Base-by-base conservation (phyloP, 345 rosid species). In the Salix caprea region DNA sequence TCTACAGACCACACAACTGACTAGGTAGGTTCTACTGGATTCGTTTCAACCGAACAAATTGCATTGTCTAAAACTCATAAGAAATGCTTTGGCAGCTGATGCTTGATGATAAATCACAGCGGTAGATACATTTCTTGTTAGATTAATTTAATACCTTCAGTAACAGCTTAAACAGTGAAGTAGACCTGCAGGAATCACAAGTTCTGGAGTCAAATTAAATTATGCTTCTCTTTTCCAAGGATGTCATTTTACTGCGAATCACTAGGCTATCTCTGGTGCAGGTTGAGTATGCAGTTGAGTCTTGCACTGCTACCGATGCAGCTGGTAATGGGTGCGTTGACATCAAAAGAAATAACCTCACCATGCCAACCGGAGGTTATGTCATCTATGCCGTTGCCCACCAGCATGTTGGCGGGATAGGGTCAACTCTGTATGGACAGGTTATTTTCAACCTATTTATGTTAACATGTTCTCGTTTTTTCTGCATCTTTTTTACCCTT, bases 301-400 rank as follows among this genome's bases (percentile, higher is more conserved):
- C 92, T 46, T 91, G 95, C 81, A 66, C 73, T 21, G 65, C 48
- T 54, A 72, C 74, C 46, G 10, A 48, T 50, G 64, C 37, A 46
- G 76, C 80, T 15, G 60, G 70, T 70, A 24, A 74, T 28, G 69
- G 42, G 70, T 91, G 93, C 66, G 12, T 87, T 54, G 91, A 90
- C 60, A 48, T 69, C 77, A 87, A 82, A 80, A 93, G 86, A 60
- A 78, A 82, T 77, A 86, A 81, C 64, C 79, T 93, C 46, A 76
- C 82, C 81, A 80, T 93, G 86, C 97, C 97, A 39, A 76, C 81
- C 30, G 84, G 85, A 58, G 99, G 98, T 70, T 86, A 90, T 81
- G 84, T 95, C 44, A 81, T 95, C 69, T 95, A 95, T 77, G 94
- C 96, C 1, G 97, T 86, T 67, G 92, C 90, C 26, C 98, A 95